These are phyloP conservation scores for Takakia lepidozioides DNA, from an alignment of 225 moss, liverwort and hornwort species.

Conservation along the genomic window DNA sequence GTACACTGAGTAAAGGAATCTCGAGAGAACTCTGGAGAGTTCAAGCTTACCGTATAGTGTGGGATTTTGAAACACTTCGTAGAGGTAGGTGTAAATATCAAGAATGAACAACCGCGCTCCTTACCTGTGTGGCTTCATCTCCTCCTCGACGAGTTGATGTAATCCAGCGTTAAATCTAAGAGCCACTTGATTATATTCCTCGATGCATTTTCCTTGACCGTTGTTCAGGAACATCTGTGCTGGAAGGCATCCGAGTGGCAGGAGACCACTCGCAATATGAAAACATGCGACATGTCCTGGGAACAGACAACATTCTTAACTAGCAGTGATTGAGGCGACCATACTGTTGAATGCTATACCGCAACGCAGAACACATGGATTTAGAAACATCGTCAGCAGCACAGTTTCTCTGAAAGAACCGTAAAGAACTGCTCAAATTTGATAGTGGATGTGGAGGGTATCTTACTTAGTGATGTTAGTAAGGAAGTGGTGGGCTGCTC, in stretches of 20 bases:
- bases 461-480: no score
- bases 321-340: no score
- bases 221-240: conserved; percentile 28
- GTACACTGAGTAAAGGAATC: no score
- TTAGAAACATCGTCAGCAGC: neutral
- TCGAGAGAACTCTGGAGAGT: neutral
- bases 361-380: neutral
- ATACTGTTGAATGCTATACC: neutral
- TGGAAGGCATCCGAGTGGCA: conserved; percentile 61
- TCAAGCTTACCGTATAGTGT: conserved; percentile 29
- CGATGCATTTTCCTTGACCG: conserved; percentile 19
- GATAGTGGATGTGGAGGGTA: no score
- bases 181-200: conserved; percentile 16
- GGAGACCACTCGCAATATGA: conserved; percentile 31
- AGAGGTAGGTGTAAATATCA: conserved; percentile 26
- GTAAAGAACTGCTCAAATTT: conserved; percentile 23
- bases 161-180: conserved; percentile 19
- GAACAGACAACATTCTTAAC: no score
- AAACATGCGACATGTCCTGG: no score
- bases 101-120: conserved; percentile 33
- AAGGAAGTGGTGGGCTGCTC: no score
- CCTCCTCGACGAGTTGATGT: neutral
- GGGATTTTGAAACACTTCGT: conserved; percentile 37
- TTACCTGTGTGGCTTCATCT: conserved; percentile 24
- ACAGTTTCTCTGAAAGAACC: neutral